Evolutionary conservation across 495 filamentous ascomycete species (phyloP).

Genomic region (Thermochaetoides thermophila): DNA sequence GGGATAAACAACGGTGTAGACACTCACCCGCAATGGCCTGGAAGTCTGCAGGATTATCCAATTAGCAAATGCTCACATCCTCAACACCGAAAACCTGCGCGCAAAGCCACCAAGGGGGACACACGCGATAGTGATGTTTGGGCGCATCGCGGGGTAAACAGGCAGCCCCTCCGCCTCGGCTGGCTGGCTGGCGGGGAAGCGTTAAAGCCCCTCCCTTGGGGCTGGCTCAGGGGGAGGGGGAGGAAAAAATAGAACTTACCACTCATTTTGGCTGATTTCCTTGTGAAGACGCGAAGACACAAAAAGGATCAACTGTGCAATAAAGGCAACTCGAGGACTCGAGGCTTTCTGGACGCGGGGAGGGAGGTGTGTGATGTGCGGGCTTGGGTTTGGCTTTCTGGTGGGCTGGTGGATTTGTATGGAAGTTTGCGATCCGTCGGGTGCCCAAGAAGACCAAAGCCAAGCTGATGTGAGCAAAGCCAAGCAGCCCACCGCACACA

Average conservation of each 20-base stretch:
- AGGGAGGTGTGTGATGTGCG: too few species aligned
- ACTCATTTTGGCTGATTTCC: constrained; percentile 2
- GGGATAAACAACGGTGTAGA: background rate
- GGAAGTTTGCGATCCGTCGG: constrained; percentile 3
- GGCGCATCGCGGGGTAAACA: constrained; percentile 9
- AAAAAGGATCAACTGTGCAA: background rate
- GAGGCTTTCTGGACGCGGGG: background rate
- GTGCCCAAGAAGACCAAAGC: constrained; percentile 1
- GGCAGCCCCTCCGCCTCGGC: constrained; percentile 1
- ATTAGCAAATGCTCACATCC: constrained; percentile 1
- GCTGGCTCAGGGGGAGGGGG: background rate
- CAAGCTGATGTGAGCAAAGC: too few species aligned
- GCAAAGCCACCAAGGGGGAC: background rate
- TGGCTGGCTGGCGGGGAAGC: too few species aligned
- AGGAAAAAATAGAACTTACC: background rate
- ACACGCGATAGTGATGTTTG: too few species aligned
- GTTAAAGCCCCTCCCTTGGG: too few species aligned
- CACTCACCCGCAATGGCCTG: constrained; percentile 16
- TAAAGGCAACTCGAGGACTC: background rate
- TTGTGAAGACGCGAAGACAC: background rate
- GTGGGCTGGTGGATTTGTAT: too few species aligned
- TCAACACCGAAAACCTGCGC: background rate
- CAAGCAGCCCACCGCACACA: too few species aligned
- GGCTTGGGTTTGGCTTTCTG: too few species aligned
- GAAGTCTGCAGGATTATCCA: constrained; percentile 6